Evolutionary conservation across 2,329 filamentous ascomycete species (phyloP).

Genomic region (Xylariaceae sp.): DNA sequence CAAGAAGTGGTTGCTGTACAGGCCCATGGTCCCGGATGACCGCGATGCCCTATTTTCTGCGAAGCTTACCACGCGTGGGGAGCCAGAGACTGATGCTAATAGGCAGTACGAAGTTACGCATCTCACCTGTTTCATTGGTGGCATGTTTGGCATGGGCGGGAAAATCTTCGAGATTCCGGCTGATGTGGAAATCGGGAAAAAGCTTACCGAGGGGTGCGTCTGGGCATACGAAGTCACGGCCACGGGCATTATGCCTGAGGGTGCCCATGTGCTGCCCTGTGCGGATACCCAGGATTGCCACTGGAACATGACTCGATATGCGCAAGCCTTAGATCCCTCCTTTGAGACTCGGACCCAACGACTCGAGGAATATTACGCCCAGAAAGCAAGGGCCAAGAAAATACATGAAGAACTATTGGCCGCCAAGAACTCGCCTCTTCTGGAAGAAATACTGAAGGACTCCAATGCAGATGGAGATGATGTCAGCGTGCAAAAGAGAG

Average conservation of each 20-base stretch:
- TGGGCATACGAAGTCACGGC: conserved; percentile 61
- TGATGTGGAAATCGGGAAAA: conserved; percentile 58
- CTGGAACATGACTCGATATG: conserved; percentile 50
- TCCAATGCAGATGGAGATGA: conserved; percentile 7
- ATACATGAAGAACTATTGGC: conserved; percentile 22
- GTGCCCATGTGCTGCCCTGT: conserved; percentile 46
- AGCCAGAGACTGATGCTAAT: conserved; percentile 35
- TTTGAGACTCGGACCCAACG: conserved; percentile 38
- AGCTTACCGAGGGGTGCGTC: conserved; percentile 62
- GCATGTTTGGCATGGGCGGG: conserved; percentile 63
- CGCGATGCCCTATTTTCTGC: conserved; percentile 71
- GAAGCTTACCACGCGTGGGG: conserved; percentile 46
- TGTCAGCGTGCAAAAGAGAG: conserved; percentile 22
- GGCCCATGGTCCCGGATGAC: conserved; percentile 64
- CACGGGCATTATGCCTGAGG: conserved; percentile 62
- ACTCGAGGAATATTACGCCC: conserved; percentile 28
- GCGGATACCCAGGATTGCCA: conserved; percentile 42
- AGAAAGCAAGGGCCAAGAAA: conserved; percentile 34
- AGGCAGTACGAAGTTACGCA: conserved; percentile 58
- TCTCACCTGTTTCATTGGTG: conserved; percentile 63
- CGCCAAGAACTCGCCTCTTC: conserved; percentile 6
- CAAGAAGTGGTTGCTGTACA: conserved; percentile 69
- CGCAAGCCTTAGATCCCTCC: conserved; percentile 44
- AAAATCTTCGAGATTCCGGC: conserved; percentile 55
- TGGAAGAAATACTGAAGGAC: conserved; percentile 2